Evolutionary conservation across 1,139 yeast genomes (phyloP), one percentile per base, ranked within the genome.

Genomic region (Kurtzmaniella quercitrusa): DNA sequence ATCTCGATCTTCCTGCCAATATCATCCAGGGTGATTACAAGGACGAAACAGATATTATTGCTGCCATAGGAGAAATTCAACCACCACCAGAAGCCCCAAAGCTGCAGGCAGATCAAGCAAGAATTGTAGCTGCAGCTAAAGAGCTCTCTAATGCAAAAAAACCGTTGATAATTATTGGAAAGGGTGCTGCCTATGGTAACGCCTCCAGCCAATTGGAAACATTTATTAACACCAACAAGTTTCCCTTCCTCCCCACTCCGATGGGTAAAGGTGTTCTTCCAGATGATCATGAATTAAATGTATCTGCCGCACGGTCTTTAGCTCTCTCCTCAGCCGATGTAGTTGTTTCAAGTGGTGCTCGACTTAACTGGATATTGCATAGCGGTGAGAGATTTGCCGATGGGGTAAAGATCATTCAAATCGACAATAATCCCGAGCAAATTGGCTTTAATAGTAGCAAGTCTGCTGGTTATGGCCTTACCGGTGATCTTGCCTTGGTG

Each of bases 191-290:
- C 0, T 71, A 70, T 44, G 63, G 66, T 2, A 57, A 63, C 38
- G 71, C 76, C 1, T 71, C 75, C 7, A 34, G 38, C 0, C 56
- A 59, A 2, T 48, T 82, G 8, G 57, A 74, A 2, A 38, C 50
- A 1, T 65, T 82, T 40, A 66, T 80, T 17, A 44, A 55, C 5
- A 33, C 43, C 1, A 72, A 76, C 38, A 53, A 63, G 12, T 44
- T 80, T 2, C 78, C 84, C 1, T 82, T 82, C 49, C 53, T 82
- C 40, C 85, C 88, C 11, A 81, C 88, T 0, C 87, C 88, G 2
- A 82, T 82, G 88, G 88, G 84, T 1, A 82, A 82, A 56, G 88
- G 88, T n/a, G 78, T 82, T 0, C 59, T 82, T 1, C 66, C 77
- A 0, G 88, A 82, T 51, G 52, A 59, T 3, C 62, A 65, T 38